Evolutionary conservation across 2,329 filamentous ascomycete species (phyloP).

Genomic region (Fusarium secorum): DNA sequence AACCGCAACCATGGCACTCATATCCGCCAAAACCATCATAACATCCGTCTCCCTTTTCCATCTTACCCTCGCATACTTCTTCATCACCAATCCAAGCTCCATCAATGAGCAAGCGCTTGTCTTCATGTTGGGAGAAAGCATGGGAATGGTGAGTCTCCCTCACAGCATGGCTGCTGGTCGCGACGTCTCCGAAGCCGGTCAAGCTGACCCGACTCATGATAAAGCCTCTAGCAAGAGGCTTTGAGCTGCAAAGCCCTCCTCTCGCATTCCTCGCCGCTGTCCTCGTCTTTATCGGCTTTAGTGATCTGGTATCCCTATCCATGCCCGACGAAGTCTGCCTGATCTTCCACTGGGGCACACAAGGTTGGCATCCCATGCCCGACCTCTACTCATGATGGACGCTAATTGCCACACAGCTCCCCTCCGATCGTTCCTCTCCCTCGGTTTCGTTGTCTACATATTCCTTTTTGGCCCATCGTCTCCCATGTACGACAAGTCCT

Average conservation of each 20-base stretch:
- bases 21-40: conserved; percentile 83
- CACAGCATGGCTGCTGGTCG: neutral
- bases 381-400: neutral
- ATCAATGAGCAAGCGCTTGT: conserved; percentile 84
- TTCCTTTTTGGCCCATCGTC: conserved; percentile 66
- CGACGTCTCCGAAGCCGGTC: neutral
- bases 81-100: conserved; percentile 75
- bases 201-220: neutral
- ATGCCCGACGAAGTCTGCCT: conserved; percentile 72
- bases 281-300: conserved; percentile 67
- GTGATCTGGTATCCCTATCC: conserved; percentile 71
- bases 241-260: conserved; percentile 73
- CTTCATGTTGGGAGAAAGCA: conserved; percentile 81
- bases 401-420: conserved; percentile 58
- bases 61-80: conserved; percentile 82
- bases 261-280: conserved; percentile 77
- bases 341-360: conserved; percentile 71
- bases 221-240: conserved; percentile 64
- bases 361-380: conserved; percentile 60
- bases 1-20: conserved; percentile 72
- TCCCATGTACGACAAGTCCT: conserved; percentile 52
- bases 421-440: conserved; percentile 70
- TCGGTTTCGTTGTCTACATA: conserved; percentile 68
- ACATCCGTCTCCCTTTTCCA: conserved; percentile 85
- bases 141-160: conserved; percentile 73